phyloP scores from a whole-genome alignment of 805 yeast genomes.

The Dipodascus geniculatus region DNA sequence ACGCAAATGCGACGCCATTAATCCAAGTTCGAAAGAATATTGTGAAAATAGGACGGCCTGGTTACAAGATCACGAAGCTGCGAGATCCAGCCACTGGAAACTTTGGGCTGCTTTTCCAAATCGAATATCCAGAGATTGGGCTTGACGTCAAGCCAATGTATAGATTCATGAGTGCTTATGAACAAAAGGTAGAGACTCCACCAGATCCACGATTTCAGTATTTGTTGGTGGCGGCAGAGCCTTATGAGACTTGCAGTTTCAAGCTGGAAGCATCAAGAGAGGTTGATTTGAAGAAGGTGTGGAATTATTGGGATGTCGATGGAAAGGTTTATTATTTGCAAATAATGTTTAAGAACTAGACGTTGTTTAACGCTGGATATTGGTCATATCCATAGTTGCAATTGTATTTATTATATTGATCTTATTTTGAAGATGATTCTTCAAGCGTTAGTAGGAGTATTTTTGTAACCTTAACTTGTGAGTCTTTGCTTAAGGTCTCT shows the following conservation, averaged over 20 bases:
- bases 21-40: constrained; percentile 36
- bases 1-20: constrained; percentile 22
- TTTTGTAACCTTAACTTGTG: no score
- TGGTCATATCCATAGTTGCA: background rate
- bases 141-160: constrained; percentile 44
- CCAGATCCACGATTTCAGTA: constrained; percentile 44
- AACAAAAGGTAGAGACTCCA: constrained; percentile 41
- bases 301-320: constrained; percentile 70
- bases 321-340: constrained; percentile 60
- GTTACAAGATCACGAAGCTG: constrained; percentile 54
- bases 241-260: constrained; percentile 72
- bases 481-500: no score
- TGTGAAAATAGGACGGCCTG: constrained; percentile 62
- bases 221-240: constrained; percentile 75
- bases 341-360: constrained; percentile 35
- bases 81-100: constrained; percentile 47
- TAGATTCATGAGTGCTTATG: constrained; percentile 69
- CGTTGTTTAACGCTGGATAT: no score
- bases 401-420: background rate
- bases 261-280: constrained; percentile 51
- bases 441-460: no score
- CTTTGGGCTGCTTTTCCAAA: constrained; percentile 54
- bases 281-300: constrained; percentile 34
- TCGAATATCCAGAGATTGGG: constrained; percentile 42
- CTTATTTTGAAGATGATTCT: no score